phyloP scores from a whole-genome alignment of 768 basidiomycete genomes.

The Amanita molliuscula region DNA sequence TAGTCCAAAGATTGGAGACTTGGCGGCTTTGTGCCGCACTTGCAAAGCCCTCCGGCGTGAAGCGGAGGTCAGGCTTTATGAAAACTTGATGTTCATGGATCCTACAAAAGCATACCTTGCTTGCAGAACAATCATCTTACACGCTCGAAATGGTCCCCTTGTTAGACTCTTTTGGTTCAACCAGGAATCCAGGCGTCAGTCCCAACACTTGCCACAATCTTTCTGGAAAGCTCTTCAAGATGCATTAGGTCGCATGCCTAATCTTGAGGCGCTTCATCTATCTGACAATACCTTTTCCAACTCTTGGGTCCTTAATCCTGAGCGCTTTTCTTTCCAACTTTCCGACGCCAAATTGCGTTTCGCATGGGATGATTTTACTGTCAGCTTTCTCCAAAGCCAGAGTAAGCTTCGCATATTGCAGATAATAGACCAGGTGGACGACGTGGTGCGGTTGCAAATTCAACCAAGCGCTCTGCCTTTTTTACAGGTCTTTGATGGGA shows the following conservation, averaged over 20 bases:
- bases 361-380: conserved; percentile 35
- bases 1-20: conserved; percentile 20
- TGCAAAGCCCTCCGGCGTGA: conserved; percentile 36
- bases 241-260: conserved; percentile 32
- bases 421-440: conserved; percentile 16
- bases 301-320: conserved; percentile 36
- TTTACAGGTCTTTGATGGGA: conserved; percentile 35
- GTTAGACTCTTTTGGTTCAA: conserved; percentile 35
- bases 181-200: conserved; percentile 19
- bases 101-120: conserved; percentile 22
- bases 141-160: conserved; percentile 25
- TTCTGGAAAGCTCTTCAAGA: conserved; percentile 36
- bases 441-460: conserved; percentile 9
- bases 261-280: conserved; percentile 33
- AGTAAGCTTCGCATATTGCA: conserved; percentile 29
- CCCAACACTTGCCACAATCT: conserved; percentile 14
- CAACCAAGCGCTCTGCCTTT: conserved; percentile 21
- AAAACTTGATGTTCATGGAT: conserved; percentile 27
- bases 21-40: conserved; percentile 31
- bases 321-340: conserved; percentile 33
- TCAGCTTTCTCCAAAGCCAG: conserved; percentile 40
- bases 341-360: conserved; percentile 37
- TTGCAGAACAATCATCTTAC: conserved; percentile 25
- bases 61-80: conserved; percentile 39
- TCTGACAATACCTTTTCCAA: conserved; percentile 26